Conservation (phyloP, 1,284 basidiomycete species). For the Dichomitus squalens region DNA sequence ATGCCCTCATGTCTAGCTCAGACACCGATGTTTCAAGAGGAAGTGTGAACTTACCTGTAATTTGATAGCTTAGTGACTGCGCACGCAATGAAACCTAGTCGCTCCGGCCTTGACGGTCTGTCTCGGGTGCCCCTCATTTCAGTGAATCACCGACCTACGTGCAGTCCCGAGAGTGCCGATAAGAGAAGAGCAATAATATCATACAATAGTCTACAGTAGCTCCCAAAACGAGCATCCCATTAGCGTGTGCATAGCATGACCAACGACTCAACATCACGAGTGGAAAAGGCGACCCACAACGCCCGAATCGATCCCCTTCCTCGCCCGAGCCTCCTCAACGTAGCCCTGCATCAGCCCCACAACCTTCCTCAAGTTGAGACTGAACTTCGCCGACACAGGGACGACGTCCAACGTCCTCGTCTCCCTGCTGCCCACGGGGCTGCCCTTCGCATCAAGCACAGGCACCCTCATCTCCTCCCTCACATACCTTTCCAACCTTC, state of each 20-base stretch:
- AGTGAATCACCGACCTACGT: no score
- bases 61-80: no score
- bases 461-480: conserved; percentile 44
- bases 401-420: conserved; percentile 61
- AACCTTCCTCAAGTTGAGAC: conserved; percentile 71
- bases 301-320: neutral
- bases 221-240: neutral
- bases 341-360: conserved; percentile 67
- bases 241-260: neutral
- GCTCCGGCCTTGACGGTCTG: no score
- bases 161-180: no score
- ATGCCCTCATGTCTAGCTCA: no score
- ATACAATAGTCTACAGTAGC: neutral
- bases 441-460: conserved; percentile 31
- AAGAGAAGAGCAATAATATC: neutral
- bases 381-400: conserved; percentile 81
- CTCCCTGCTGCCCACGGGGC: conserved; percentile 28
- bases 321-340: conserved; percentile 56
- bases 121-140: no score
- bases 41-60: no score
- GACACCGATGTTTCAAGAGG: no score
- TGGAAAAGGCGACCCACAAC: neutral
- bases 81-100: no score
- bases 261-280: neutral
- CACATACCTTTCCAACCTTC: conserved; percentile 57